Evolutionary conservation across 2,329 filamentous ascomycete genomes (phyloP), one percentile per base, ranked within the genome.

Genomic region (Malbranchea zuffiana): DNA sequence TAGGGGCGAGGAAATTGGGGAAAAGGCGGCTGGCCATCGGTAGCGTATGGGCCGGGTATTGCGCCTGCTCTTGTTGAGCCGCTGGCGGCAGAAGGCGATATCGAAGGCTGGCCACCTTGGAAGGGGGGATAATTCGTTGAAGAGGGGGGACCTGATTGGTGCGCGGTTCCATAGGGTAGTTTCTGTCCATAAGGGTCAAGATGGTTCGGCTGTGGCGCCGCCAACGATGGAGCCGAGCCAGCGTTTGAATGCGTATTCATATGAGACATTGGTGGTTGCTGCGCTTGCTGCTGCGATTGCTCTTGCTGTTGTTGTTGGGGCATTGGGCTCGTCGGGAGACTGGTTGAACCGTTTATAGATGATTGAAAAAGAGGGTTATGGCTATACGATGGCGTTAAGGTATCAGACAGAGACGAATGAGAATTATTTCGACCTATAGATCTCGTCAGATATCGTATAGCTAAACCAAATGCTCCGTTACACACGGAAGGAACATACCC

Each of bases 321-420:
- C 18, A 41, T 45, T 47, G 34, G 40, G 33, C 44, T 40, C 25
- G 37, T 39, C 11, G 40, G 46, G 36, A 41, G 49, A 20, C 62
- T 57, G 12, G 70, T 67, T 37, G 72, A 71, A 7, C 71, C 68
- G 52, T 77, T 68, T 12, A 73, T 63, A 46, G 72, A 62, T 30
- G 68, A 63, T 33, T 71, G 71, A 42, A 76, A 84, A 21, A 76
- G 67, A 29, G 77, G 72, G 42, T 80, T 48, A 28, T 59, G 69
- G 45, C 82, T 78, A 59, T 79, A 84, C 5, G 78, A 71, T 42
- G 80, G 75, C 37, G 80, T 72, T 37, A 87, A 65, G 32, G 68
- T 69, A 52, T 84, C 75, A 32, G 65, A 67, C 18, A 68, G 65
- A 5, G 72, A 68, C 6, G 76, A 75, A 47, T 71, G 69, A 27